phyloP scores from a whole-genome alignment of 371 early-diverging fungal species.

The Synchytrium microbalum region DNA sequence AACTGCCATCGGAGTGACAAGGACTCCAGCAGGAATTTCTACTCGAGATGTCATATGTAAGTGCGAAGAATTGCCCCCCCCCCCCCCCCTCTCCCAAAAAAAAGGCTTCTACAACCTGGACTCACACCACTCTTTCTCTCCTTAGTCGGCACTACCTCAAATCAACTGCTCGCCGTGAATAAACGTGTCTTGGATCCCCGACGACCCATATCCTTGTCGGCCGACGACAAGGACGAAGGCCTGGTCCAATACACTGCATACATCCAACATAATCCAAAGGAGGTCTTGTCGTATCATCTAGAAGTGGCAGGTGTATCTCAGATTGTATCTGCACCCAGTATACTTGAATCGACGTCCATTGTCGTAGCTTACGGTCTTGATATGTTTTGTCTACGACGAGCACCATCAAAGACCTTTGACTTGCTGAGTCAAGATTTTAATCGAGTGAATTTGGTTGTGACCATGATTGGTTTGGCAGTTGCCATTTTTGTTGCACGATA shows the following conservation, averaged over 20 bases:
- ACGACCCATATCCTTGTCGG: slow-evolving; percentile 50
- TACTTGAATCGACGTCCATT: slow-evolving; percentile 87
- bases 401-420: slow-evolving; percentile 88
- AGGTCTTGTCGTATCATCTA: slow-evolving; percentile 63
- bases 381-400: slow-evolving; percentile 69
- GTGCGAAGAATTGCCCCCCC: slow-evolving; percentile 15
- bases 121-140: neutral
- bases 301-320: slow-evolving; percentile 34
- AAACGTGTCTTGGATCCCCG: slow-evolving; percentile 80
- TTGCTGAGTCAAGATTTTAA: slow-evolving; percentile 84
- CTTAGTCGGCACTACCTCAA: neutral
- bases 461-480: slow-evolving; percentile 64
- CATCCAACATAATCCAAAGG: slow-evolving; percentile 60
- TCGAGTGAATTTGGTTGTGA: slow-evolving; percentile 68
- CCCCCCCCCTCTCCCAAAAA: too few relatives aligned
- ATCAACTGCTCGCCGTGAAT: slow-evolving; percentile 36
- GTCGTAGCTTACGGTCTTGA: slow-evolving; percentile 84
- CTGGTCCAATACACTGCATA: slow-evolving; percentile 68
- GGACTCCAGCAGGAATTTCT: slow-evolving; percentile 77
- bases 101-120: too few relatives aligned
- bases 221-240: slow-evolving; percentile 67
- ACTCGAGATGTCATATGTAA: slow-evolving; percentile 72
- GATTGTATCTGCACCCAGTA: slow-evolving; percentile 65
- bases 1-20: slow-evolving; percentile 70
- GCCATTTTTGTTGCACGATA: slow-evolving; percentile 43